Evolutionary conservation across 2,329 filamentous ascomycete species (phyloP), one percentile per base, ranked within the genome.

Genomic region (Karstenula rhodostoma): DNA sequence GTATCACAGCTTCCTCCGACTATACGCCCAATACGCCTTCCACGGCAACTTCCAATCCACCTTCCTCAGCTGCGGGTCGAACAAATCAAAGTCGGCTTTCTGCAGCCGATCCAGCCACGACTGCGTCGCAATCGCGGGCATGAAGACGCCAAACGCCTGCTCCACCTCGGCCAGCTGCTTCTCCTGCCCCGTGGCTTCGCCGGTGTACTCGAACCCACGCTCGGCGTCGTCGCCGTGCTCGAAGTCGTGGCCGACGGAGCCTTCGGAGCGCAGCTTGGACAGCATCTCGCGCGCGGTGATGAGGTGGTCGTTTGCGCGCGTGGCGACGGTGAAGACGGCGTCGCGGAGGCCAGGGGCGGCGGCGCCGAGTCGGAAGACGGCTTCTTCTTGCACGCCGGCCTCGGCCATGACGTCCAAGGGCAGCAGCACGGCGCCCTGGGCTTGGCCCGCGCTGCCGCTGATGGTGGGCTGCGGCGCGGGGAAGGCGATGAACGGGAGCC

Each of bases 271-370:
- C 22, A 97, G 80, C 70, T 91, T 92, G 72, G 88, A 89, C 61
- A 98, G 78, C 93, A 99, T 97, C 76, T 97, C 92, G 60, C 93
- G 85, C 1, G 91, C 94, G 0, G 94, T 98, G 67, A 97, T 96
- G 35, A 99, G 83, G 78, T 99, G 95, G 75, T 99, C 95, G 73
- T 96, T 96, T 7, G 95, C 95, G 40, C 94, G 87, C 0, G 95
- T 99, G 0, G 95, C 95, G 15, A 99, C 92, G 4, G 88, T 86
- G 78, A 98, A 99, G 0, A 98, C 88, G 3, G 94, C 94, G 77
- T 99, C 94, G 62, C 91, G 89, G 19, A 98, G 83, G 0, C 94
- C 94, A 0, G 87, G 83, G 0, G 94, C 94, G n/a, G 87, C 81
- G 0, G 90, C 88, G 0, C 94, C 94, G 44, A 89, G 84, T 9